Evolutionary conservation across 768 basidiomycete genomes (phyloP), one percentile per base, ranked within the genome.

Genomic region (Suillus bovinus): DNA sequence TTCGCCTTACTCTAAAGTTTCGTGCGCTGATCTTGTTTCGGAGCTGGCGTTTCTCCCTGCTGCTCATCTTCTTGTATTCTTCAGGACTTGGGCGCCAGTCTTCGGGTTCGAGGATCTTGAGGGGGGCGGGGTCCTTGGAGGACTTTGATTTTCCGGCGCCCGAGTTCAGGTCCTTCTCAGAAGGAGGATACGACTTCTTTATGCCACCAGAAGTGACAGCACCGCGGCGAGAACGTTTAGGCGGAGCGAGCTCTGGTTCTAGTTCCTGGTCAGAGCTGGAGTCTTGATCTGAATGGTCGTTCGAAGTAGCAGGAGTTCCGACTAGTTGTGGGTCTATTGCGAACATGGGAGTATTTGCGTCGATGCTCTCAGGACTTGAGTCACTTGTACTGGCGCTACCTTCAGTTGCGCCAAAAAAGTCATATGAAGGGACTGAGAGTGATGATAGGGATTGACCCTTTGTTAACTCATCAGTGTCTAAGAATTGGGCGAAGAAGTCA

Each of bases 21-120:
- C 96, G 80, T 0, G 96, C 96, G 66, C 88, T 90, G 68, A 98
- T 94, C 87, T 99, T 99, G 80, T 99, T 99, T 57, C 96, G 76
- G 47, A 99, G 79, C 74, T 99, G 96, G 10, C 97, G 80, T 77
- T 99, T 99, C 80, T 99, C 96, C 78, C 96, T 98, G 70, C 88
- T 90, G 6, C 87, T 86, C 85, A 99, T 91, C 76, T 94, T 98
- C 72, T 92, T 89, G 79, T 98, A 97, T 64, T 95, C 94, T 66
- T 97, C 96, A 0, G 94, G 90, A 4, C 86, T 84, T 9, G 93
- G 93, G 55, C 92, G 84, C 90, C 92, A 93, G 67, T 94, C 90
- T 36, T 89, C 89, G 17, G 87, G 76, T 65, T 70, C 75, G 52
- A 60, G 71, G 24, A 67, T 68, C 67, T 7, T 69, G 57, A 67